Conservation (phyloP, 225 moss, liverwort and hornwort genomes). For the Thuidium tamariscinum region DNA sequence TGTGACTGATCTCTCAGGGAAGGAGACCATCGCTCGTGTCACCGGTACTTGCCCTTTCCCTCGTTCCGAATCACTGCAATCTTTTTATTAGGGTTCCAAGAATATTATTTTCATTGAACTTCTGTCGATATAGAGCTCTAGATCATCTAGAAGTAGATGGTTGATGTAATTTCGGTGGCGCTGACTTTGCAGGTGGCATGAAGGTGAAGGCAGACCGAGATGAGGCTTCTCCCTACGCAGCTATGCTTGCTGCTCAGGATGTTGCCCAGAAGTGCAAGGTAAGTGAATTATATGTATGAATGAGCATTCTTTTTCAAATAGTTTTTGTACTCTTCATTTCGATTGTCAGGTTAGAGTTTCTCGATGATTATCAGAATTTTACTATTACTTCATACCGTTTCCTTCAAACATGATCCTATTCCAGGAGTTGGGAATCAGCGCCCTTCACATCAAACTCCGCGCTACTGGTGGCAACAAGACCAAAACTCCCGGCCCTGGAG, state of each 20-base stretch:
- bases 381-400: accelerated
- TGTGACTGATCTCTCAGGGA: slow-evolving; percentile 83
- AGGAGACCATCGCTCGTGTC: slow-evolving; percentile 89
- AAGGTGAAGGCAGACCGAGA: slow-evolving; percentile 91
- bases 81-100: neutral
- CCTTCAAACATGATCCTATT: too few relatives aligned
- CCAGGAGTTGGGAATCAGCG: slow-evolving; percentile 82
- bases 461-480: slow-evolving; percentile 93
- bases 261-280: slow-evolving; percentile 76
- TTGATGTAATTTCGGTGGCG: neutral
- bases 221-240: slow-evolving; percentile 90
- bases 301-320: accelerated
- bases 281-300: accelerated
- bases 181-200: slow-evolving; percentile 52
- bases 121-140: too few relatives aligned
- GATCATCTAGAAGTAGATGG: neutral
- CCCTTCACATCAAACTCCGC: slow-evolving; percentile 88
- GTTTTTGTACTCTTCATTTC: neutral
- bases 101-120: accelerated
- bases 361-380: too few relatives aligned
- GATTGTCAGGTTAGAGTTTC: neutral
- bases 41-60: slow-evolving; percentile 15
- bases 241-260: slow-evolving; percentile 94
- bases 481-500: slow-evolving; percentile 90
- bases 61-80: too few relatives aligned